Conservation (phyloP, 1,284 basidiomycete genomes). For the Ganoderma sinense region DNA sequence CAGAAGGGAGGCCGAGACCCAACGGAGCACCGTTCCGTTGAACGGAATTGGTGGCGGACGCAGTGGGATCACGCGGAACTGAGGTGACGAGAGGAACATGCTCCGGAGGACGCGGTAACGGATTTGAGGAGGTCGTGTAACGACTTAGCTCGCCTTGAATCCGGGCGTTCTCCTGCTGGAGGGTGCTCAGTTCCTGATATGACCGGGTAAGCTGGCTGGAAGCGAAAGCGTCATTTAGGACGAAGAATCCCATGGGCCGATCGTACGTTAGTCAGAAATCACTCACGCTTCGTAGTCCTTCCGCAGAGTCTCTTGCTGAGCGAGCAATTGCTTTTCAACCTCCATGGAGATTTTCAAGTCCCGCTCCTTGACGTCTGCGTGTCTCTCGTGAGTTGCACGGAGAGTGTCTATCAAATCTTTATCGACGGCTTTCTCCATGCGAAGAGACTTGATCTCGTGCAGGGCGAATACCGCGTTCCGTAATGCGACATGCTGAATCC, state of each 20-base stretch:
- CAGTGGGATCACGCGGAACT: constrained; percentile 17
- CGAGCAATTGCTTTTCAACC: constrained; percentile 42
- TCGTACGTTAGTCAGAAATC: neutral
- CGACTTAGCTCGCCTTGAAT: constrained; percentile 32
- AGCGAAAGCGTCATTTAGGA: neutral
- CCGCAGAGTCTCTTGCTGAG: constrained; percentile 35
- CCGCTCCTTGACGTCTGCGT: constrained; percentile 42
- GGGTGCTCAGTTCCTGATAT: constrained; percentile 6
- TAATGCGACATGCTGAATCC: constrained; percentile 31
- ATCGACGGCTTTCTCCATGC: constrained; percentile 12
- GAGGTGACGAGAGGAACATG: constrained; percentile 19
- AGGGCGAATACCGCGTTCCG: constrained; percentile 33
- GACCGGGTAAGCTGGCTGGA: constrained; percentile 5
- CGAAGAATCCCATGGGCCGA: neutral
- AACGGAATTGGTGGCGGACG: neutral
- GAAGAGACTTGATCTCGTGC: constrained; percentile 28
- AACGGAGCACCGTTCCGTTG: constrained; percentile 3
- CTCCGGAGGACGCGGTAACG: constrained; percentile 36
- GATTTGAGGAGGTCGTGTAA: constrained; percentile 29
- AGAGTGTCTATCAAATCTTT: constrained; percentile 30
- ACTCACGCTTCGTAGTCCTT: constrained; percentile 38
- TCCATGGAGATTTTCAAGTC: constrained; percentile 43
- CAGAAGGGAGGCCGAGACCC: neutral
- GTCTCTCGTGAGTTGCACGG: constrained; percentile 39
- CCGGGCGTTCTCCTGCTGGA: constrained; percentile 27